Base-by-base conservation (phyloP, 23 red algal genomes). In the Chondrus crispus region DNA sequence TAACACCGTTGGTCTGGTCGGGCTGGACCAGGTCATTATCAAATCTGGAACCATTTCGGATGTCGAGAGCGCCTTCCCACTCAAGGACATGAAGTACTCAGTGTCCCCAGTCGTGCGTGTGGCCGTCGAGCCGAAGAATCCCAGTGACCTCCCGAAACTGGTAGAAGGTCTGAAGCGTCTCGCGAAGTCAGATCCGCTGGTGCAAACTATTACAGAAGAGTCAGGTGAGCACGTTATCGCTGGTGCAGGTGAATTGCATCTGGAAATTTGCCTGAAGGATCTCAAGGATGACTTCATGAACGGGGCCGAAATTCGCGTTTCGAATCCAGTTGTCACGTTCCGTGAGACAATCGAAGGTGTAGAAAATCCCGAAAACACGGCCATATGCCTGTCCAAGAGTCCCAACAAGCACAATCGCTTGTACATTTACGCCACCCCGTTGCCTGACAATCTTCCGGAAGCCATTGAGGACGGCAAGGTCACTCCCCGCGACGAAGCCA, bases 81-180 rank as follows among this genome's bases (percentile, higher is more conserved):
- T 99, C 57, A 96, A 96, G 55, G 91, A 99, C 95, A 99, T 99
- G 97, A 99, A 99, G 76, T 99, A 99, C 72, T 99, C 97, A 40
- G 97, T 99, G 2, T 99, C 97, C 26, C 94, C 97, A 33, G 97
- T 99, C 20, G 97, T 99, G 26, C 97, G 97, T 72, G 97, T 99
- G 14, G 97, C 97, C 1, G 97, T 99, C 2, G 97, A 99, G 85
- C 97, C 97, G 29, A 96, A 99, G 94, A 99, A 99, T 63, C 97
- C 97, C 2, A 84, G 78, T 60, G 97, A 99, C 70, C 55, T 99
- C 33, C 94, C 97, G 18, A 99, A 99, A 70, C 88, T 99, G 24
- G 97, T 99, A 24, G 97, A 99, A 50, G 97, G 97, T n/a, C 93
- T 99, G 7, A 99, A 99, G 72, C 94, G 97, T 75, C 90, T 99